Evolutionary conservation across 2,329 filamentous ascomycete genomes (phyloP).

Genomic region (Trichoderma atroviride): DNA sequence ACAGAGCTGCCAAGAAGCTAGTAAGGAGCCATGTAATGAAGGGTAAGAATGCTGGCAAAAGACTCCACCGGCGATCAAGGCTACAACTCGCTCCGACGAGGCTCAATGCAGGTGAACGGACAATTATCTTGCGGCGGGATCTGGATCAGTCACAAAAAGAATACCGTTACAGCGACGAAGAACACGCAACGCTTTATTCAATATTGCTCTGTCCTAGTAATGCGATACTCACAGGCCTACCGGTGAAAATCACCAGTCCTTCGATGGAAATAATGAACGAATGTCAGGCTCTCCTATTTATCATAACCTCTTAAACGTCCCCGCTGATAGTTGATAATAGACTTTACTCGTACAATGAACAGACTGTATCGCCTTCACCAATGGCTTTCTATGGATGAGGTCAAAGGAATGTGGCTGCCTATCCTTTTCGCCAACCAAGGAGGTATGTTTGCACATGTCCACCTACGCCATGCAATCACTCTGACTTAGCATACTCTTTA

Average conservation of each 20-base stretch:
- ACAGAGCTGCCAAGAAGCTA: slow-evolving; percentile 33
- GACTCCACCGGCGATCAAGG: slow-evolving; percentile 28
- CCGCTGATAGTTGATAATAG: background rate
- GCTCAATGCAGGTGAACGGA: background rate
- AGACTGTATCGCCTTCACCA: background rate
- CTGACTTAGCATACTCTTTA: background rate
- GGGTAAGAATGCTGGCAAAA: slow-evolving; percentile 33
- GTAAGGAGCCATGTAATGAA: slow-evolving; percentile 33
- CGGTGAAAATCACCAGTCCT: slow-evolving; percentile 15
- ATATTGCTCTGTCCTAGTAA: background rate
- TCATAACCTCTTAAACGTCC: slow-evolving; percentile 3
- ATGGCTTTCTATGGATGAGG: slow-evolving; percentile 14
- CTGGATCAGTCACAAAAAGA: background rate
- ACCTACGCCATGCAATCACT: background rate
- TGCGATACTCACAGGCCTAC: background rate
- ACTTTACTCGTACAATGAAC: background rate
- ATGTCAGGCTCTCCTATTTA: slow-evolving; percentile 12
- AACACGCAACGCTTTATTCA: background rate
- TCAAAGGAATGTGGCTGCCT: slow-evolving; percentile 28
- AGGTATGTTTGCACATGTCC: slow-evolving; percentile 14
- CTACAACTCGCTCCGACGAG: background rate
- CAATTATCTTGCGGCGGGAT: background rate
- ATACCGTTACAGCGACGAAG: background rate
- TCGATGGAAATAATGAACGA: slow-evolving; percentile 26
- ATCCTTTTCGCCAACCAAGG: slow-evolving; percentile 27